Conservation (phyloP, 306 rosid genomes). For the Castanea sativa region DNA sequence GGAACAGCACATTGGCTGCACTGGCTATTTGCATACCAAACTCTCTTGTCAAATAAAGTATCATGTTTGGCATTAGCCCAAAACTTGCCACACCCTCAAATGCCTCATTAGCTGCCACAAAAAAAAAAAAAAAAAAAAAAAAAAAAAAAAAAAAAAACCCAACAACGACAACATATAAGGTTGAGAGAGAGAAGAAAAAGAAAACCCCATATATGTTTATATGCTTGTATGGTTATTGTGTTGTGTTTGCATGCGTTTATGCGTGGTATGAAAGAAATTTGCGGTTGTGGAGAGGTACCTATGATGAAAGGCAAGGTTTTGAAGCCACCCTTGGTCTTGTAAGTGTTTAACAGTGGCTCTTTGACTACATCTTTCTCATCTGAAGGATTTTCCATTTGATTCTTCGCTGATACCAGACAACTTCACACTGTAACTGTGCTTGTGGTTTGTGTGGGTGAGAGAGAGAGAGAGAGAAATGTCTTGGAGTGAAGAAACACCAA, state of each 20-base stretch:
- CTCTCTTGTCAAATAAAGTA: constrained; percentile 25
- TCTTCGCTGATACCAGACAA: not conserved
- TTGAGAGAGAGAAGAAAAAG: not conserved
- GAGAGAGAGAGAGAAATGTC: too few relatives aligned
- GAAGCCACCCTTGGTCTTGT: not conserved
- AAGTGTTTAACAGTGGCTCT: not conserved
- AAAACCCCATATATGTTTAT: not conserved
- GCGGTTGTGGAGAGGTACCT: not conserved
- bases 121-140: too few relatives aligned
- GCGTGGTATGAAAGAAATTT: not conserved
- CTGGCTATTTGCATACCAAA: constrained; percentile 7
- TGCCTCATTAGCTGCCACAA: constrained; percentile 19
- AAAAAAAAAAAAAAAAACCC: rapidly evolving
- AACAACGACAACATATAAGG: too few relatives aligned
- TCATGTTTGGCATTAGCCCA: constrained; percentile 27
- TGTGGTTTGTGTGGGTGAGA: too few relatives aligned
- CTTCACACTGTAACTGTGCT: too few relatives aligned
- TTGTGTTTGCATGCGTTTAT: not conserved
- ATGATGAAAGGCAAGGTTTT: constrained; percentile 8
- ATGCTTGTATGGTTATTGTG: not conserved
- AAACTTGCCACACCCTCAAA: constrained; percentile 19
- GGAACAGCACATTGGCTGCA: constrained; percentile 19
- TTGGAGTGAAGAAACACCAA: too few relatives aligned
- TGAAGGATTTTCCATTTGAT: not conserved
- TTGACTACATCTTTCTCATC: not conserved